phyloP scores from a whole-genome alignment of 148 eudicot species.

The Silene latifolia region DNA sequence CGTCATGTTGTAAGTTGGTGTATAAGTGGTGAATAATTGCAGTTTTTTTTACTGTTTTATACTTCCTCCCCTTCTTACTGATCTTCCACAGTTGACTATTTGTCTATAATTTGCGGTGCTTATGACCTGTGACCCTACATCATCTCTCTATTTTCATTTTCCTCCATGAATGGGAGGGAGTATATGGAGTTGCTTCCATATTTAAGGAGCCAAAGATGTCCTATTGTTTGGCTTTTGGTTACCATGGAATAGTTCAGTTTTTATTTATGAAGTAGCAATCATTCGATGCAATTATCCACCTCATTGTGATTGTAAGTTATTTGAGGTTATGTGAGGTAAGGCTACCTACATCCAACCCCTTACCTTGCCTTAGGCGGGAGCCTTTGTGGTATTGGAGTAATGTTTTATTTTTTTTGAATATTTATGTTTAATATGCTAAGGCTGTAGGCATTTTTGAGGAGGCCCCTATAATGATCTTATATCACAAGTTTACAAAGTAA shows the following conservation, averaged over 20 bases:
- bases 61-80: neutral
- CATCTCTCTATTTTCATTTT: neutral
- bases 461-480: neutral
- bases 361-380: neutral
- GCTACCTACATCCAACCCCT: no score
- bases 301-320: no score
- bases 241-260: neutral
- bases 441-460: neutral
- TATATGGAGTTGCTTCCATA: neutral
- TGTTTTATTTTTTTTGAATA: neutral
- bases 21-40: neutral
- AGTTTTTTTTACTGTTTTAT: no score
- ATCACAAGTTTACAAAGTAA: neutral
- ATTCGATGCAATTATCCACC: neutral
- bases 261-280: neutral
- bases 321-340: no score
- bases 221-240: neutral
- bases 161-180: neutral
- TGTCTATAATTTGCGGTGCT: no score
- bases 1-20: neutral
- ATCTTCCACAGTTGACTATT: no score
- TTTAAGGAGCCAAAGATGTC: neutral
- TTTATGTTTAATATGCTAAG: neutral
- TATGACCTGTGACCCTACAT: neutral
- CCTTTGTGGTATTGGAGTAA: neutral